These are phyloP conservation scores for Neurospora sp. DNA, from an alignment of 495 filamentous ascomycete genomes.

Conservation along the genomic window DNA sequence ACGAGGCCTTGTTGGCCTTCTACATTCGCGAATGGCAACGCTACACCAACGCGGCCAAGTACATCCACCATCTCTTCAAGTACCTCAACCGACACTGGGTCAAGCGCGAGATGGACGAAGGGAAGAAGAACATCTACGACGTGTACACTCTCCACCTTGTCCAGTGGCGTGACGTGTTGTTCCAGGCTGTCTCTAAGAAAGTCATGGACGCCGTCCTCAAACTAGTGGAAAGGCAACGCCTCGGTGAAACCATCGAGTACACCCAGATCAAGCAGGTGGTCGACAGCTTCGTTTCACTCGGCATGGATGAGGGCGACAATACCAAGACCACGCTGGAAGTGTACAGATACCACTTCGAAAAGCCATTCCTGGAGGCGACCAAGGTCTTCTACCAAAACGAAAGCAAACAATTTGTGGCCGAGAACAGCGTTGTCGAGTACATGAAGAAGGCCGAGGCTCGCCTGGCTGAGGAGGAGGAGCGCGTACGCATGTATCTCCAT, in stretches of 20 bases:
- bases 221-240: conserved; percentile 93
- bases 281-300: conserved; percentile 91
- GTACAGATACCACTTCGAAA: conserved; percentile 84
- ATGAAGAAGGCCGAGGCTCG: conserved; percentile 98
- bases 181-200: conserved; percentile 65
- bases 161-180: conserved; percentile 87
- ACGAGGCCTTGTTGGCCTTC: conserved; percentile 85
- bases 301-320: conserved; percentile 85
- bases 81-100: conserved; percentile 99
- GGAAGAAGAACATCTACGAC: conserved; percentile 96
- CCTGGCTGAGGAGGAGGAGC: conserved; percentile 88
- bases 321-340: conserved; percentile 92
- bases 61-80: conserved; percentile 91
- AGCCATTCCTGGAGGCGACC: conserved; percentile 81
- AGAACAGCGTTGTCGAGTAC: conserved; percentile 97
- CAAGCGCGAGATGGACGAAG: conserved; percentile 96
- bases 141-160: conserved; percentile 96
- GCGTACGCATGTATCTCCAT: conserved; percentile 85
- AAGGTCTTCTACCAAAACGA: conserved; percentile 79
- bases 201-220: conserved; percentile 94
- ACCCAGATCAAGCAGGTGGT: conserved; percentile 95
- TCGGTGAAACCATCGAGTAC: conserved; percentile 97
- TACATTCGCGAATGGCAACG: conserved; percentile 96
- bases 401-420: conserved; percentile 85
- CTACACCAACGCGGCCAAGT: conserved; percentile 90